phyloP scores from a whole-genome alignment of 768 basidiomycete species.

The Mycena rebaudengoi region DNA sequence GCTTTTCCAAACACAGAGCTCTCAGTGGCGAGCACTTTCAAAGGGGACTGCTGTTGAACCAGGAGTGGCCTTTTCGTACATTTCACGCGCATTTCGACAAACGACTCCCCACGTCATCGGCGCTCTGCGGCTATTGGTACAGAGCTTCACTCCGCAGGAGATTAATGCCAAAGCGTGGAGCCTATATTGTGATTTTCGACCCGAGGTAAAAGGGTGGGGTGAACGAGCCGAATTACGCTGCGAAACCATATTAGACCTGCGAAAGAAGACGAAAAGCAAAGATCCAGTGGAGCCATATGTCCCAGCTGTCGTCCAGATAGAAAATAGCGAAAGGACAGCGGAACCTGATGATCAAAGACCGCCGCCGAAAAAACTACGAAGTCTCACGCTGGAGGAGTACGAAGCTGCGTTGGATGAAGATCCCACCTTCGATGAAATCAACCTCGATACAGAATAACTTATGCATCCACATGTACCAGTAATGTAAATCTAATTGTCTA shows the following conservation, averaged over 20 bases:
- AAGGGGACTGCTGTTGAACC: constrained; percentile 76
- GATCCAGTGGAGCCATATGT: constrained; percentile 22
- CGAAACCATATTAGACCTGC: constrained; percentile 68
- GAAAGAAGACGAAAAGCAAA: constrained; percentile 41
- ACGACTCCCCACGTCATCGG: constrained; percentile 82
- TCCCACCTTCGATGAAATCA: constrained; percentile 53
- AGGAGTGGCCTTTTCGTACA: constrained; percentile 82
- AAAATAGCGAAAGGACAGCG: constrained; percentile 9
- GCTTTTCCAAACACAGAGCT: constrained; percentile 72
- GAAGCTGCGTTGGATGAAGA: constrained; percentile 61
- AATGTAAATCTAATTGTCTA: constrained; percentile 27
- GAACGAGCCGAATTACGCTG: constrained; percentile 79
- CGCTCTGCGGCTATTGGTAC: constrained; percentile 72
- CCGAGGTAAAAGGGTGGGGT: constrained; percentile 85
- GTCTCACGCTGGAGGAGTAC: constrained; percentile 57
- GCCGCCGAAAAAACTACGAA: constrained; percentile 50
- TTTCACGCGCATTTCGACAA: constrained; percentile 81
- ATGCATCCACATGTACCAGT: constrained; percentile 28
- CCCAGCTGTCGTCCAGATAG: constrained; percentile 27
- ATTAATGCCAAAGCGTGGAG: constrained; percentile 75
- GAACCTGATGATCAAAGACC: constrained; percentile 34
- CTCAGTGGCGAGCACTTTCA: constrained; percentile 86
- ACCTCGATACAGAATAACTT: constrained; percentile 39
- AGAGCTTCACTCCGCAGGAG: constrained; percentile 64
- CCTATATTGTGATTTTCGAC: constrained; percentile 90